A percentile compares a stretch with the other conserved stretches of the same genome.
phyloP scores from a whole-genome alignment of 2,329 filamentous ascomycete genomes.

The Bisporella sp. region DNA sequence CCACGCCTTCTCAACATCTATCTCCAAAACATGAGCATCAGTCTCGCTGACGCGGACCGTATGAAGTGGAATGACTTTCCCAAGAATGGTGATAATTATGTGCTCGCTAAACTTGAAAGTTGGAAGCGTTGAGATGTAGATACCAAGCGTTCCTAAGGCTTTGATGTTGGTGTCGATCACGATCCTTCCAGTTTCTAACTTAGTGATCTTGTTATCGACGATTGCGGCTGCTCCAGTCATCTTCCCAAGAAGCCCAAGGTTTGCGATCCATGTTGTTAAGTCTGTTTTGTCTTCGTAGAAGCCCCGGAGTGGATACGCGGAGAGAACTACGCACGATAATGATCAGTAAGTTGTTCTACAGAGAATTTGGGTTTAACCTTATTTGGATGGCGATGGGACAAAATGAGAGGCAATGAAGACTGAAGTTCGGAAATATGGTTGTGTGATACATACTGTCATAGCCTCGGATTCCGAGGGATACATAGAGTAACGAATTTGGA shows the following conservation, averaged over 20 bases:
- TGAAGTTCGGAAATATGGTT: too few species aligned
- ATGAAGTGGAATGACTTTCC: conserved; percentile 58
- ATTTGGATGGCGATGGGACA: too few species aligned
- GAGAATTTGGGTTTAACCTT: too few species aligned
- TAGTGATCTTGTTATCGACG: conserved; percentile 50
- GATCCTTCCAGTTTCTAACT: conserved; percentile 53
- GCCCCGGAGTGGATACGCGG: conserved; percentile 58
- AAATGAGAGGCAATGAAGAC: too few species aligned
- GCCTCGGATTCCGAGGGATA: conserved; percentile 56
- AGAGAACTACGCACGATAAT: conserved; percentile 47
- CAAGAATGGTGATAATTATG: conserved; percentile 70
- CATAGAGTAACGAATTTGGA: conserved; percentile 45
- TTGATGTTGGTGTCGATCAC: conserved; percentile 66
- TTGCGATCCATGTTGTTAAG: conserved; percentile 48
- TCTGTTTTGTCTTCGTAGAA: conserved; percentile 39
- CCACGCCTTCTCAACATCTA: conserved; percentile 77
- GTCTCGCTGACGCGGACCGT: conserved; percentile 52
- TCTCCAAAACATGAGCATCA: conserved; percentile 58
- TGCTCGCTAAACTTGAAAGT: conserved; percentile 52
- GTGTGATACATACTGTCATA: conserved; percentile 48
- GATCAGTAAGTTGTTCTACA: too few species aligned
- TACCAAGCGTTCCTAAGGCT: conserved; percentile 68
- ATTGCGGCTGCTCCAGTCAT: conserved; percentile 86
- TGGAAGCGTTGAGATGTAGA: conserved; percentile 70
- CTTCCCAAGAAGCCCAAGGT: conserved; percentile 74